Conservation (phyloP, 495 filamentous ascomycete species). For the Sporormia fimetaria region DNA sequence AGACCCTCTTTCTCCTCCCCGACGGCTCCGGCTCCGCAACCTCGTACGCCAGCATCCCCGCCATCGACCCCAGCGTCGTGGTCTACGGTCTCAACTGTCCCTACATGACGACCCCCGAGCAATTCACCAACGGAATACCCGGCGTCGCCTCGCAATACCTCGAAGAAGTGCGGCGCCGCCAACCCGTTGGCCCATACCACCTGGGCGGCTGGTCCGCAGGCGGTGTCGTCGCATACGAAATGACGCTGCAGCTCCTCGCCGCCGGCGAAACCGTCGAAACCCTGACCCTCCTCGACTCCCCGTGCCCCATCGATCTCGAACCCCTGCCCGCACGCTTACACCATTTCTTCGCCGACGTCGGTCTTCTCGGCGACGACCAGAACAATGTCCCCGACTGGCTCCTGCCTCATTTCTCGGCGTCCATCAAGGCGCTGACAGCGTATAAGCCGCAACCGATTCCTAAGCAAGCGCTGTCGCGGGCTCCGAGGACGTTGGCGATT, state of each 20-base stretch:
- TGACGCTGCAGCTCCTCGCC: no score
- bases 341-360: conserved; percentile 34
- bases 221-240: conserved; percentile 76
- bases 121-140: conserved; percentile 43
- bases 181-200: conserved; percentile 60
- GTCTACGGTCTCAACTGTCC: conserved; percentile 54
- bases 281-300: conserved; percentile 28
- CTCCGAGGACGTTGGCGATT: conserved; percentile 55
- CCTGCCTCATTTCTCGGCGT: conserved; percentile 31
- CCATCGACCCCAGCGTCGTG: conserved; percentile 39
- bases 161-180: conserved; percentile 55
- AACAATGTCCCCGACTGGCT: conserved; percentile 34
- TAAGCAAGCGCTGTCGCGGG: conserved; percentile 41
- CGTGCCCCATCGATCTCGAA: conserved; percentile 26
- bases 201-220: conserved; percentile 72
- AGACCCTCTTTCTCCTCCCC: conserved; percentile 60
- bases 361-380: conserved; percentile 36
- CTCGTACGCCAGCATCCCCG: conserved; percentile 48
- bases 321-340: conserved; percentile 28
- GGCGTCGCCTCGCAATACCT: conserved; percentile 45
- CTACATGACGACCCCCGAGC: conserved; percentile 48
- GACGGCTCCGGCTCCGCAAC: conserved; percentile 61
- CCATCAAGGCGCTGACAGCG: conserved; percentile 29
- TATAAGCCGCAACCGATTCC: conserved; percentile 49
- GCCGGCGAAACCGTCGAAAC: conserved; percentile 64